These are phyloP conservation scores for Daedaleopsis sinensis DNA, from an alignment of 768 basidiomycete species.

Conservation along the genomic window DNA sequence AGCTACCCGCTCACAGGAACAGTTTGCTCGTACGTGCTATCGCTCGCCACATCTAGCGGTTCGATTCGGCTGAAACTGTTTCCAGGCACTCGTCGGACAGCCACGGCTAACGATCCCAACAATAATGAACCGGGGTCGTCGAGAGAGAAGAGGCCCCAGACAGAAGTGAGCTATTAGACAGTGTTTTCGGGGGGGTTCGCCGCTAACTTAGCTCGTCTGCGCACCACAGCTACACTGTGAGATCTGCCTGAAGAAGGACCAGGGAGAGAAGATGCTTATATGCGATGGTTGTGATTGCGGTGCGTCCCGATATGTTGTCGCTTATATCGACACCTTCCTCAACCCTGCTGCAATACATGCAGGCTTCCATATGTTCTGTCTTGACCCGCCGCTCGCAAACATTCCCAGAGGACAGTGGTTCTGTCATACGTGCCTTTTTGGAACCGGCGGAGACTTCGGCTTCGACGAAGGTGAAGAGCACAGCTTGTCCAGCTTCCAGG, in stretches of 20 bases:
- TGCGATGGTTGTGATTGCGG: constrained; percentile 88
- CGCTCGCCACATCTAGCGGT: constrained; percentile 5
- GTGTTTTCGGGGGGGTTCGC: neutral
- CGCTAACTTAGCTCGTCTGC: neutral
- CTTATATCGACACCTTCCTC: neutral
- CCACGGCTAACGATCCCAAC: constrained; percentile 6
- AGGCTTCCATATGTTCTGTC: constrained; percentile 98
- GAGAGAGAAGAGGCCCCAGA: constrained; percentile 5
- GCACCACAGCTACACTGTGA: constrained; percentile 78
- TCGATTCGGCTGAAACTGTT: neutral
- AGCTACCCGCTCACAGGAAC: constrained; percentile 58
- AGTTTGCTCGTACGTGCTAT: constrained; percentile 27
- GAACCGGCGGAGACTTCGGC: constrained; percentile 94
- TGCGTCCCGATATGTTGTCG: constrained; percentile 32
- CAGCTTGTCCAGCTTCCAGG: constrained; percentile 87
- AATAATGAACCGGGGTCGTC: neutral
- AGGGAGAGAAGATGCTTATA: constrained; percentile 89
- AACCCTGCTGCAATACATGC: neutral
- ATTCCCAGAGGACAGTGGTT: constrained; percentile 97
- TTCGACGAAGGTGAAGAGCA: constrained; percentile 99
- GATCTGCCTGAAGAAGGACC: constrained; percentile 88
- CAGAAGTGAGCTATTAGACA: constrained; percentile 25
- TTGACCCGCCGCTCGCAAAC: constrained; percentile 82
- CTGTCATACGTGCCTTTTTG: constrained; percentile 88
- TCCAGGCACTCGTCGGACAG: constrained; percentile 16